phyloP scores from a whole-genome alignment of 805 yeast species.

The Kodamaea kaohsiungensis region DNA sequence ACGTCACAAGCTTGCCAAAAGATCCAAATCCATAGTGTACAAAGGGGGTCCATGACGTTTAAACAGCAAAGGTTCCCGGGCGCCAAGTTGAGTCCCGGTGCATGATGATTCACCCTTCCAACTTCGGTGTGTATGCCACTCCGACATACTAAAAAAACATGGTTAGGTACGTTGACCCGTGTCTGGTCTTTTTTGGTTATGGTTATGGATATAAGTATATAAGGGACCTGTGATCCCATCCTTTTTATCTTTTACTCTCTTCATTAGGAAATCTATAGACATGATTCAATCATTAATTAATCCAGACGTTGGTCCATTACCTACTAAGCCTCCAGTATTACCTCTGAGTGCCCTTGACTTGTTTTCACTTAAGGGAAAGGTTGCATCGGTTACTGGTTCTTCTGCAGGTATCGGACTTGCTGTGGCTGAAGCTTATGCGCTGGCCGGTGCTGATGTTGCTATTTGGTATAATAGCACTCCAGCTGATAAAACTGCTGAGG shows the following conservation, averaged over 20 bases:
- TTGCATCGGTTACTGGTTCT: constrained; percentile 84
- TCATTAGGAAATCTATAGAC: background rate
- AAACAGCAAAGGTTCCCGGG: background rate
- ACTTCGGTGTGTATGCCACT: background rate
- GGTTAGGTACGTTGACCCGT: background rate
- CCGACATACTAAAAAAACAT: background rate
- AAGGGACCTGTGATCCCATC: background rate
- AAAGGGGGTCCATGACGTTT: background rate
- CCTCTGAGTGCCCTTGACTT: constrained; percentile 59
- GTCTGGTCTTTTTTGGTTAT: background rate
- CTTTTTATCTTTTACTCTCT: background rate
- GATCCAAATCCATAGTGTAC: background rate
- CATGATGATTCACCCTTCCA: background rate
- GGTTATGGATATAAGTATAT: background rate
- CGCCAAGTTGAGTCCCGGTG: background rate
- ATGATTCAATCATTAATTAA: constrained; percentile 8
- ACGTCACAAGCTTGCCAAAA: background rate
- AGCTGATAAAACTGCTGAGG: constrained; percentile 59
- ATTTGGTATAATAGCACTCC: constrained; percentile 62
- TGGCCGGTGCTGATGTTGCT: constrained; percentile 85
- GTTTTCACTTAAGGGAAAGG: constrained; percentile 78
- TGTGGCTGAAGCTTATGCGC: constrained; percentile 80
- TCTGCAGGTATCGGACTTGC: constrained; percentile 82
- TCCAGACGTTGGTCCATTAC: constrained; percentile 22
- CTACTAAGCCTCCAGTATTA: constrained; percentile 54